A percentile compares a stretch with the other conserved stretches of the same genome.
Evolutionary conservation across 495 filamentous ascomycete species (phyloP).

Genomic region (Durotheca rogersii): DNA sequence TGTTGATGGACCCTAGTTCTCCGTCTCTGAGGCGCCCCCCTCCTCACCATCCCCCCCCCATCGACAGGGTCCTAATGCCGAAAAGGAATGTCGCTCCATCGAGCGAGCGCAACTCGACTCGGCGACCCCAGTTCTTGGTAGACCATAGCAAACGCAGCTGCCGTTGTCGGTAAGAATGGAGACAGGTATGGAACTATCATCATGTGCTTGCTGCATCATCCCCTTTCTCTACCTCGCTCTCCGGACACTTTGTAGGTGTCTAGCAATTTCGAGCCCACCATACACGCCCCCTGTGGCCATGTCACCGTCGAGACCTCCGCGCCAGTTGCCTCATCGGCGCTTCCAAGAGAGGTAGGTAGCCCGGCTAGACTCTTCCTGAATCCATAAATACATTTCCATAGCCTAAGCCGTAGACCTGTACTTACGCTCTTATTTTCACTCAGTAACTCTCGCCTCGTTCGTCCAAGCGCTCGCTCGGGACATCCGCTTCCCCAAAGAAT

Average conservation of each 20-base stretch:
- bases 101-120: constrained; percentile 16
- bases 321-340: not conserved
- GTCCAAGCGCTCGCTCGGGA: not conserved
- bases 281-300: not conserved
- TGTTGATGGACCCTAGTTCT: constrained; percentile 17
- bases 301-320: not conserved
- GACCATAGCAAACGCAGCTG: constrained; percentile 14
- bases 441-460: not conserved
- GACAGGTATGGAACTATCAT: constrained; percentile 28
- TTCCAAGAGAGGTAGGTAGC: not conserved
- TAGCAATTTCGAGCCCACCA: constrained; percentile 4
- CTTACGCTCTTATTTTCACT: not conserved
- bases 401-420: not conserved
- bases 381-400: not conserved
- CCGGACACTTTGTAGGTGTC: constrained; percentile 6
- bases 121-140: constrained; percentile 15
- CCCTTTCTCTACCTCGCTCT: constrained; percentile 13
- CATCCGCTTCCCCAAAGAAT: not conserved
- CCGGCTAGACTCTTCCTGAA: not conserved
- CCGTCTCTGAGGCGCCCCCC: not conserved
- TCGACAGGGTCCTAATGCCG: constrained; percentile 16
- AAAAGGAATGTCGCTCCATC: constrained; percentile 30
- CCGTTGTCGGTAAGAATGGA: constrained; percentile 34
- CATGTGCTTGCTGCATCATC: constrained; percentile 20
- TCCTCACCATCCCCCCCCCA: constrained; percentile 7